Base-by-base conservation (phyloP, 495 filamentous ascomycete species). In the Hamigera avellanea region DNA sequence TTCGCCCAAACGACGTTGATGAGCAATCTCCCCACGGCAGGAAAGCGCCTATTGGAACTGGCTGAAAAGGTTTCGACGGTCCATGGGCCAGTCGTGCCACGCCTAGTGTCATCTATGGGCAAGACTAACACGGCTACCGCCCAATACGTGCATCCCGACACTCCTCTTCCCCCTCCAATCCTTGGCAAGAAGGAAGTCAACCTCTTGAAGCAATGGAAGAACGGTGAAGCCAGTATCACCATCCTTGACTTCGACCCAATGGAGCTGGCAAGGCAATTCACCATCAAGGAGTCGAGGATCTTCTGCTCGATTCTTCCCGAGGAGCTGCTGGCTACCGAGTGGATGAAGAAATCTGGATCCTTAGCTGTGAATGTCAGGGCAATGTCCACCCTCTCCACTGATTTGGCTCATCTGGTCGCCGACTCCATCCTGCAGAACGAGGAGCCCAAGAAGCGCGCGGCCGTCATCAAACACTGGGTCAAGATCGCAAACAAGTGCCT, bases 381-480 rank as follows among this genome's bases (percentile, higher is more conserved):
- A 12, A 95, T 96, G 87, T 93, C 89, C 4, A 78, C 81, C 2
- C 64, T 96, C 33, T 93, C 91, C 1, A 96, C 84, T 0, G 86
- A 95, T 38, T 65, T 96, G 17, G 82, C 88, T 8, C 87, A 94
- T 52, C 67, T 96, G 15, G 93, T 99, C 14, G 86, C 86, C n/a
- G 93, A 96, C 54, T 93, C 82, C 2, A 94, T 96, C 45, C 73
- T 99, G 10, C 75, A 80, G 6, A 35, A 81, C 18, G 74, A 86
- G 33, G 93, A 96, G 57, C 76, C 78, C 9, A 96, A 95, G 68
- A 93, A 86, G 62, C 76, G 93, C 23, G 91, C 93, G 2, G 54
- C 69, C 1, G 78, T 86, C 31, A 91, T 99, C 66, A 96, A 99
- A 66, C 87, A 95, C 47, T 99, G 93, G 93, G 84, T 94, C 37